Conservation (phyloP, 305 asterid species). For the Solanum hybrid region DNA sequence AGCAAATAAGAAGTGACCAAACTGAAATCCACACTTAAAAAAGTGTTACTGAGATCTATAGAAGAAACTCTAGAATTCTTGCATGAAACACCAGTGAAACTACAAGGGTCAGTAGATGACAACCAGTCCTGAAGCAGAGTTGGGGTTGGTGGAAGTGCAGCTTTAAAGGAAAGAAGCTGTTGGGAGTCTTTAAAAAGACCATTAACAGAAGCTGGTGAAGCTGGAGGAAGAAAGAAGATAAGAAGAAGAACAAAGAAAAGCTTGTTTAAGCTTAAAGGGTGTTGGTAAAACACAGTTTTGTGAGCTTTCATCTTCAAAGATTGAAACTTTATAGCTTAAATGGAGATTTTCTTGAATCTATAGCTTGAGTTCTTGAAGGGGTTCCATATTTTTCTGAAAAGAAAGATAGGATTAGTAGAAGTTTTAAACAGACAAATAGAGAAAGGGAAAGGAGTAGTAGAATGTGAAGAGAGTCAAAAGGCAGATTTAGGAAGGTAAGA, state of each 20-base stretch:
- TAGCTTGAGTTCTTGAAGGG: not conserved
- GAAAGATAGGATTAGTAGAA: conserved; percentile 10
- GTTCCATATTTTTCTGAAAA: conserved; percentile 39
- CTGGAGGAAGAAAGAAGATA: conserved; percentile 5
- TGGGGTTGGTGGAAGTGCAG: conserved; percentile 14
- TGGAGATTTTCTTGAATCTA: not conserved
- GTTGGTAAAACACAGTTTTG: conserved; percentile 19
- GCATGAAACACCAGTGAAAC: conserved; percentile 58
- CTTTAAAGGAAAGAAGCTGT: conserved; percentile 32
- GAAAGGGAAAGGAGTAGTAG: conserved; percentile 9
- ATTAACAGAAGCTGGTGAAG: conserved; percentile 14
- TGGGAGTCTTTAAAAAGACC: conserved; percentile 27
- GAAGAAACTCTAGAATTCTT: conserved; percentile 42
- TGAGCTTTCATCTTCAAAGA: conserved; percentile 39
- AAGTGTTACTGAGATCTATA: conserved; percentile 46
- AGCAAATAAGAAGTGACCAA: conserved; percentile 41
- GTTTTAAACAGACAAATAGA: conserved; percentile 6
- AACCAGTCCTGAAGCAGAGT: conserved; percentile 40
- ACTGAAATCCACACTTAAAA: conserved; percentile 42
- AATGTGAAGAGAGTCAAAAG: conserved; percentile 44
- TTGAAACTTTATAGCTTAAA: conserved; percentile 11
- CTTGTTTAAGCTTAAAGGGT: conserved; percentile 17
- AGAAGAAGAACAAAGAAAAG: conserved; percentile 14
- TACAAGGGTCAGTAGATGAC: conserved; percentile 46
- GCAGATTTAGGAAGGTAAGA: conserved; percentile 27